Evolutionary conservation across 352 stramenopile genomes (phyloP).

Genomic region (Phytophthora lateralis): DNA sequence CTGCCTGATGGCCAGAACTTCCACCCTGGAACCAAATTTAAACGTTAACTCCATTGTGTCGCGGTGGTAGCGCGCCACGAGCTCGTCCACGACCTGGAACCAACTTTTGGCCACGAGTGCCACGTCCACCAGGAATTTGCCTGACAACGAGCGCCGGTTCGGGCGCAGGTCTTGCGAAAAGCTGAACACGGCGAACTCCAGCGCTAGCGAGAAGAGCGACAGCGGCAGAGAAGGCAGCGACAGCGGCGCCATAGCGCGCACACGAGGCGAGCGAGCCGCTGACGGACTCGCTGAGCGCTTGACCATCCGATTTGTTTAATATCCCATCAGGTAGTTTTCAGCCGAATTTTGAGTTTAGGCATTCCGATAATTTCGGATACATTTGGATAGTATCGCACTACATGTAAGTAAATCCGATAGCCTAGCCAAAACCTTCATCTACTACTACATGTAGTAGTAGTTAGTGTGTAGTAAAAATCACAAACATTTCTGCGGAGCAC

Average conservation of each 20-base stretch:
- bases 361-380: no score
- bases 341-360: no score
- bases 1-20: constrained; percentile 30
- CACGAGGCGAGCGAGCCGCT: background rate
- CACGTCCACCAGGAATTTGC: constrained; percentile 25
- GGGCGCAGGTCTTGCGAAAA: constrained; percentile 26
- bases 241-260: constrained; percentile 2
- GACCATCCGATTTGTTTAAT: constrained; percentile 4
- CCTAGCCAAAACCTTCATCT: no score
- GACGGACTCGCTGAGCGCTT: constrained; percentile 8
- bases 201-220: constrained; percentile 37
- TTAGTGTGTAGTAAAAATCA: no score
- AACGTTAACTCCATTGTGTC: constrained; percentile 40
- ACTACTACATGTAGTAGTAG: no score
- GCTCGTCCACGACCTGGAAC: constrained; percentile 37
- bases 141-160: background rate
- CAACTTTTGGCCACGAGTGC: constrained; percentile 45
- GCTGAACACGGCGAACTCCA: constrained; percentile 36
- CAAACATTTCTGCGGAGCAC: no score
- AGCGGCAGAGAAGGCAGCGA: constrained; percentile 32
- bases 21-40: constrained; percentile 27
- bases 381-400: no score
- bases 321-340: no score
- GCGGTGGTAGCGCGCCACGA: constrained; percentile 29
- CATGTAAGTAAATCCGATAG: no score